Base-by-base conservation (phyloP, 495 filamentous ascomycete genomes). In the Xylaria scruposa region DNA sequence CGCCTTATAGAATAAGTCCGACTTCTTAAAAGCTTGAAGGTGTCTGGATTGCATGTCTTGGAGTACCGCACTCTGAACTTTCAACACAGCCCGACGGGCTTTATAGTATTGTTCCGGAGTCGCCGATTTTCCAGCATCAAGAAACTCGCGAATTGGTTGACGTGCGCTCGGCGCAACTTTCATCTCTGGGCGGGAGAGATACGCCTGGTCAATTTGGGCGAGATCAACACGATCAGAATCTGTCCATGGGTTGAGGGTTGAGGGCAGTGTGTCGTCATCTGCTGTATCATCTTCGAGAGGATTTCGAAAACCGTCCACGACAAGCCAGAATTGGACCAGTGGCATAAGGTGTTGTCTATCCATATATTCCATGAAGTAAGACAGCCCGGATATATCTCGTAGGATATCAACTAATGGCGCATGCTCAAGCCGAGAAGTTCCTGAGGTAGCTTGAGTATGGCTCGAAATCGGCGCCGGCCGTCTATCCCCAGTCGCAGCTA, bases 281-380 rank as follows among this genome's bases (percentile, higher is more conserved):
- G 87, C 89, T 0, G 87, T 83, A 76, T 98, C 96, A 74, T 95
- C 94, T 79, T 98, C 96, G 4, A 99, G 83, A 6, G 97, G 97
- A 78, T 96, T 97, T n/a, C 97, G 91, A 76, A 98, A 91, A 1
- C 97, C 95, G 83, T 98, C 96, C 19, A 98, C 97, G 29, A 98
- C 95, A 56, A 99, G 91, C 95, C 95, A 99, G 80, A 97, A 99
- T 78, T 99, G 97, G 1, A 99, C 96, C 49, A 97, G 81, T 17
- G 91, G 87, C 90, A 98, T 94, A 7, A 97, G 86, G 38, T 88
- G 84, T 77, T 93, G 91, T 36, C 95, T 92, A 79, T 99, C 97
- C 97, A 98, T 98, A 79, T 94, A 98, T 77, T 99, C 97, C 97
- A 98, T 99, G 79, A 98, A 98, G 78, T 97, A 99, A 13, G 95